Evolutionary conservation across 2,329 filamentous ascomycete genomes (phyloP).

Genomic region (Neofusicoccum umdonicola): DNA sequence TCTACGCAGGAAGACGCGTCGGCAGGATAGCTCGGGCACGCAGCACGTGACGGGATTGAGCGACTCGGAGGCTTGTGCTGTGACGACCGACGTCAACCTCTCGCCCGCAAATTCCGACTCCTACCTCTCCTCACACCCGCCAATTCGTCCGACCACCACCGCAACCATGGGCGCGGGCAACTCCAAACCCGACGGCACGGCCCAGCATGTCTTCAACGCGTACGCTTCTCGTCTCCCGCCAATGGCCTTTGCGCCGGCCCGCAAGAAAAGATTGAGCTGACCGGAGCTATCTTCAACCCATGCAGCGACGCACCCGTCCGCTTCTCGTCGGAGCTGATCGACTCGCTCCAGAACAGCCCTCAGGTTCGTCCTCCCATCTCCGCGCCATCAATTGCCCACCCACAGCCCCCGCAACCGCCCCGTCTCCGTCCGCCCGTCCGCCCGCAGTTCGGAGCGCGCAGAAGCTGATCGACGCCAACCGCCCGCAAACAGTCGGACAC

Average conservation of each 20-base stretch:
- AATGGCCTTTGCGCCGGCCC: neutral
- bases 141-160: conserved; percentile 16
- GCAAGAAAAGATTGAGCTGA: conserved; percentile 25
- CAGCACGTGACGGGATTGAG: conserved; percentile 7
- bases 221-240: conserved; percentile 36
- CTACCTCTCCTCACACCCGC: neutral
- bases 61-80: conserved; percentile 1
- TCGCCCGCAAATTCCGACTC: conserved; percentile 13
- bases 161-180: conserved; percentile 59
- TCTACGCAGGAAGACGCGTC: neutral
- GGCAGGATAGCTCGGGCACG: neutral
- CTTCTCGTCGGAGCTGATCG: conserved; percentile 79
- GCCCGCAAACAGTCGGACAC: conserved; percentile 69
- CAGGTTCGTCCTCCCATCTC: conserved; percentile 61
- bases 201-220: conserved; percentile 63
- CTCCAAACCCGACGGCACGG: conserved; percentile 57
- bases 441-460: neutral
- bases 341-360: conserved; percentile 77
- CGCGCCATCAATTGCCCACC: neutral
- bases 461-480: neutral
- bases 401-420: neutral
- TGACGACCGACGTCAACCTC: conserved; percentile 13
- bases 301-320: conserved; percentile 60
- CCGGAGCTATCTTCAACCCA: conserved; percentile 16
- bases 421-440: neutral